These are phyloP conservation scores for Coriaria nepalensis DNA, from an alignment of 306 rosid species.

Conservation along the genomic window DNA sequence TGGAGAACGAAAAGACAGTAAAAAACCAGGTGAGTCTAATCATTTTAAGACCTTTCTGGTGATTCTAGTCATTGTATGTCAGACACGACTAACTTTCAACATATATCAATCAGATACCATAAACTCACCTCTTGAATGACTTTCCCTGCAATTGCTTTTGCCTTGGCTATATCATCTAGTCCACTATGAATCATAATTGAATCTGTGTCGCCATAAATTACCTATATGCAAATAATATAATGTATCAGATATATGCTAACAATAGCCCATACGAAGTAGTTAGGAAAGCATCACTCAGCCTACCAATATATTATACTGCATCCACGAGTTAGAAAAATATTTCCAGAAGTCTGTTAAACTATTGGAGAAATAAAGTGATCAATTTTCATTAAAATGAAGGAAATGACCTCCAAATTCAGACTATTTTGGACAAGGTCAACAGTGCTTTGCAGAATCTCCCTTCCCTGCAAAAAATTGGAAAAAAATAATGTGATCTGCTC, in stretches of 20 bases:
- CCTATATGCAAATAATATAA: no score
- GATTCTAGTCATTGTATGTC: no score
- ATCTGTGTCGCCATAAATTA: conserved; percentile 93
- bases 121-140: conserved; percentile 82
- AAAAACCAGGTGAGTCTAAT: no score
- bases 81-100: background rate
- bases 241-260: no score
- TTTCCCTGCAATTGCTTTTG: conserved; percentile 65
- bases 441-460: conserved; percentile 89
- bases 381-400: background rate
- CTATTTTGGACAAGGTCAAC: conserved; percentile 92
- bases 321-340: no score
- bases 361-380: background rate
- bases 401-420: conserved; percentile 74
- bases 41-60: no score
- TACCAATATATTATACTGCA: no score
- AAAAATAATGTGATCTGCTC: conserved; percentile 11
- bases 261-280: no score
- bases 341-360: no score
- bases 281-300: no score
- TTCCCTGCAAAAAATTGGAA: conserved; percentile 54
- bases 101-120: conserved; percentile 8
- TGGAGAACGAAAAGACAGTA: no score
- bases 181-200: conserved; percentile 97
- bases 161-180: conserved; percentile 69